Evolutionary conservation across 768 basidiomycete genomes (phyloP), one percentile per base, ranked within the genome.

Genomic region (Omphalotus guepiniiformis): DNA sequence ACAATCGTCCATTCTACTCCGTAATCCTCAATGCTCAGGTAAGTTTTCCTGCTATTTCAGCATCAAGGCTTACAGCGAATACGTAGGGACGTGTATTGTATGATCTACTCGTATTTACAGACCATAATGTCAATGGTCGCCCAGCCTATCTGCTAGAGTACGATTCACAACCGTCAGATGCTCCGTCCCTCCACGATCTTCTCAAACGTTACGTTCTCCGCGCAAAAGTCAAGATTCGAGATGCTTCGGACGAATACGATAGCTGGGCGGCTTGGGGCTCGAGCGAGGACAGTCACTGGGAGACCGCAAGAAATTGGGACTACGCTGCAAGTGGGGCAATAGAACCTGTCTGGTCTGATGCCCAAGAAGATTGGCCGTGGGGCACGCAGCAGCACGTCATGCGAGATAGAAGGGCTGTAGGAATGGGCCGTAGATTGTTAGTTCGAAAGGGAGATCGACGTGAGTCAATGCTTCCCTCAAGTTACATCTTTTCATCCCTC

Each of bases 161-260:
- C 58, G 82, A 93, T 61, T 65, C 78, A 9, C 70, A 80, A 39
- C 62, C 75, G 1, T 75, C 83, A 23, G 78, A 82, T 53, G 75
- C 78, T 6, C 74, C 76, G 1, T 64, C 85, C 0, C 71, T 96
- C 23, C 63, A 83, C 12, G 59, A 81, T n/a, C 69, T 87, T 49
- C 73, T 98, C 52, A 93, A 90, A 58, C 82, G 84, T 11, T 89
- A 87, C 63, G 76, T 94, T 32, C 77, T 99, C 1, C 85, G 95
- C 4, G 85, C 93, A 12, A 94, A 91, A 60, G 91, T 97, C 29
- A 85, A 84, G 59, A 69, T 97, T 19, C 74, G 78, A 44, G 85
- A 91, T 58, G 85, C 85, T 3, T 82, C 88, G 3, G 75, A 79
- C 1, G 79, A 91, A 52, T 92, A 81, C 66, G 82, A 86, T 53